Conservation (phyloP, 2,329 filamentous ascomycete species). For the Sarocladium brachiariae region DNA sequence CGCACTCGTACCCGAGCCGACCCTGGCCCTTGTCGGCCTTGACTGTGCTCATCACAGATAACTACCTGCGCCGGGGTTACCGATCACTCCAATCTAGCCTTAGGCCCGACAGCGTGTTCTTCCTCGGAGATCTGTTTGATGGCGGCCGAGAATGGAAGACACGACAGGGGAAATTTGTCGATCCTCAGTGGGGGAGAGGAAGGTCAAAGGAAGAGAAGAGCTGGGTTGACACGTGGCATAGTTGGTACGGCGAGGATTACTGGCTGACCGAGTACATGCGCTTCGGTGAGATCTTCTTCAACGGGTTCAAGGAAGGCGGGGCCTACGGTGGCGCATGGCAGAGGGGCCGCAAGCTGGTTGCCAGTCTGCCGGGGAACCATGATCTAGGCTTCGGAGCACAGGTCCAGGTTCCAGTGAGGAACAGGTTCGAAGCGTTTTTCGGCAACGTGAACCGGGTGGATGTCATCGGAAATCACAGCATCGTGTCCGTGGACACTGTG, state of each 20-base stretch:
- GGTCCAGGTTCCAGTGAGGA: slow-evolving; percentile 70
- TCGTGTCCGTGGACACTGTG: slow-evolving; percentile 84
- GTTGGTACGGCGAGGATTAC: slow-evolving; percentile 70
- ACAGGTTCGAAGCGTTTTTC: slow-evolving; percentile 83
- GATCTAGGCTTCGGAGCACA: slow-evolving; percentile 86
- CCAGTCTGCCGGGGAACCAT: slow-evolving; percentile 88
- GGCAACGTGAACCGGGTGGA: slow-evolving; percentile 88
- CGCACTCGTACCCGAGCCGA: slow-evolving; percentile 87
- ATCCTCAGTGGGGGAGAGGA: slow-evolving; percentile 50
- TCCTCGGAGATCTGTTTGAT: slow-evolving; percentile 91
- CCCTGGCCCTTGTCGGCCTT: slow-evolving; percentile 51
- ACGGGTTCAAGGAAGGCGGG: slow-evolving; percentile 56
- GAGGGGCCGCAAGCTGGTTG: slow-evolving; percentile 69
- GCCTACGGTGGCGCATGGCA: slow-evolving; percentile 49
- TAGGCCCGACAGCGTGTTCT: slow-evolving; percentile 81
- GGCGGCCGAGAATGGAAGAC: slow-evolving; percentile 94
- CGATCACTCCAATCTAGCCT: slow-evolving; percentile 67
- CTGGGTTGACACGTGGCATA: slow-evolving; percentile 59
- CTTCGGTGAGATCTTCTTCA: slow-evolving; percentile 80
- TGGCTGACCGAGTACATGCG: slow-evolving; percentile 84
- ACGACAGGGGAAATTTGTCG: slow-evolving; percentile 48
- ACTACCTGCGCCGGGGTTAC: slow-evolving; percentile 81
- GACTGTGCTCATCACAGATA: slow-evolving; percentile 65
- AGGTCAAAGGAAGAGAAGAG: slow-evolving; percentile 46
- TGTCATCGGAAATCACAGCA: slow-evolving; percentile 88